Evolutionary conservation across 495 filamentous ascomycete species (phyloP), one percentile per base, ranked within the genome.

Genomic region (Pyrenopolyporus hunteri): DNA sequence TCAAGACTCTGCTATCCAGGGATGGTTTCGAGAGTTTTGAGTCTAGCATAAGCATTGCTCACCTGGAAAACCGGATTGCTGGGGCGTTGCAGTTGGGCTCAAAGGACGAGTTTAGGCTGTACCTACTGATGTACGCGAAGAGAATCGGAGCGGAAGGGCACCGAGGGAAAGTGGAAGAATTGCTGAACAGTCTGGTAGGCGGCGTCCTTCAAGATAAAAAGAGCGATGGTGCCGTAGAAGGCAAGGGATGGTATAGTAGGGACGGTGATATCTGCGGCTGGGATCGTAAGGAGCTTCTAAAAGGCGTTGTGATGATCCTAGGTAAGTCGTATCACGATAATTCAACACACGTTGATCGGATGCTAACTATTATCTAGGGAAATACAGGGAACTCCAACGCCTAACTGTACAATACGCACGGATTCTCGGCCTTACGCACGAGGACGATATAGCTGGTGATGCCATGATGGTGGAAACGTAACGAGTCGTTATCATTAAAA

Each of bases 61-160:
- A 99, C 75, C 78, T 99, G 19, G 94, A 99, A 75, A 97, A 98
- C 69, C 85, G 94, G 20, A 84, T 99, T 47, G 93, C 94, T 8
- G 94, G 91, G 8, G 92, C 94, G 4, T 69, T 94, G 52, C 87
- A 90, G 35, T 78, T 99, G 1, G 92, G 91, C 6, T 87, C 93
- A 0, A 87, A 85, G 62, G 92, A 96, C 31, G 94, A 98, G 69
- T 98, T 97, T 76, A 82, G 89, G 52, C 77, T 95, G 1, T 96
- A 96, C 67, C 74, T 98, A 4, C 87, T 91, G 61, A 98, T 98
- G 91, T 99, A 98, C 64, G 93, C 90, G 1, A 97, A 96, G 75
- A 85, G 95, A 2, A 84, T 99, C 22, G 94, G 95, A 1, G 90
- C 90, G 0, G 95, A 99, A 69, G 92, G 92, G 0, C 73, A 92